Evolutionary conservation across 202 grass and related monocot genomes (phyloP).

Genomic region (Panicum hallii): DNA sequence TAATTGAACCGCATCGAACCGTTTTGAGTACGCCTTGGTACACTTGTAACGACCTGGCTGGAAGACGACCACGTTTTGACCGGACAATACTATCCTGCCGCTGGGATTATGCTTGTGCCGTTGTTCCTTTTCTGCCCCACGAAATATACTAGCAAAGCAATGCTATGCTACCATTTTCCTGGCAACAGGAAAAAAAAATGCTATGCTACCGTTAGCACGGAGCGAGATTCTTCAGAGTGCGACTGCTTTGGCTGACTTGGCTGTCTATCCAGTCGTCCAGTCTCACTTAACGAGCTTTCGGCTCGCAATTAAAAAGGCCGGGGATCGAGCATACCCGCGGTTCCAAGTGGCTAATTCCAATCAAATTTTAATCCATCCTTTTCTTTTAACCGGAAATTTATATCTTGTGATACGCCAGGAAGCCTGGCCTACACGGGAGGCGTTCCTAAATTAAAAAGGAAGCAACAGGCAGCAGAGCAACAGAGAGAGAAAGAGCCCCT

Average conservation of each 20-base stretch:
- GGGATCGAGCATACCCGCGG: not conserved
- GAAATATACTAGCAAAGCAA: not conserved
- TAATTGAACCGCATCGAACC: not conserved
- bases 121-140: no score
- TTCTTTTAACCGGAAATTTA: not conserved
- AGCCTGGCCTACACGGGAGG: not conserved
- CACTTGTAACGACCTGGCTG: not conserved
- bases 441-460: slow-evolving; percentile 28
- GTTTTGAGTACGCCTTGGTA: not conserved
- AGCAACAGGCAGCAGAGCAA: not conserved
- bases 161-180: no score
- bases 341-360: not conserved
- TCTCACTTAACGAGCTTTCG: slow-evolving; percentile 31
- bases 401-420: not conserved
- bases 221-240: slow-evolving; percentile 5
- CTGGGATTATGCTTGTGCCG: not conserved
- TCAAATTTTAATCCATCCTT: not conserved
- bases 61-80: slow-evolving; percentile 36
- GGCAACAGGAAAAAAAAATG: no score
- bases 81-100: not conserved
- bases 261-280: not conserved
- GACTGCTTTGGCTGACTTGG: slow-evolving; percentile 7
- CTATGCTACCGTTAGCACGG: not conserved
- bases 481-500: not conserved
- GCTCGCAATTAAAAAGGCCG: not conserved